phyloP scores from a whole-genome alignment of 805 yeast species.

The Ogataea nitratoaversa region DNA sequence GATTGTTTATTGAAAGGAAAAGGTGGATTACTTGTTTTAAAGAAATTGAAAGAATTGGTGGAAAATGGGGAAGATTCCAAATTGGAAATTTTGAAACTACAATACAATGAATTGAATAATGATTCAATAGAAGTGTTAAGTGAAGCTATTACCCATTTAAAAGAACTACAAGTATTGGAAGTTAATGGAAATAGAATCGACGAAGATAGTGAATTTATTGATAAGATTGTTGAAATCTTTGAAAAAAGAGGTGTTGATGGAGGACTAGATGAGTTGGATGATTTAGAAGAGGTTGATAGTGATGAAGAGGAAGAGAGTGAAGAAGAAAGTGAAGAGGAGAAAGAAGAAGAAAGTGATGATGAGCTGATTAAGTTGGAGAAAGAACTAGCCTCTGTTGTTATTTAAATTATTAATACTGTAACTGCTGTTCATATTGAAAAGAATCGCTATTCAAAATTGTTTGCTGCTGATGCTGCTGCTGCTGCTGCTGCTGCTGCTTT shows the following conservation, averaged over 20 bases:
- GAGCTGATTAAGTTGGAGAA: slow-evolving; percentile 43
- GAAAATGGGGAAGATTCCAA: slow-evolving; percentile 35
- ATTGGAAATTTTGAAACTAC: slow-evolving; percentile 64
- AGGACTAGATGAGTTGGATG: slow-evolving; percentile 89
- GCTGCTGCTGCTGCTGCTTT: no score
- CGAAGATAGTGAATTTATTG: slow-evolving; percentile 76
- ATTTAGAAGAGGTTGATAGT: slow-evolving; percentile 78
- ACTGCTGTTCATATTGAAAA: not conserved
- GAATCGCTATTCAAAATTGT: no score
- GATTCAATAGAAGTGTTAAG: slow-evolving; percentile 58
- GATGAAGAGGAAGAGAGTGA: slow-evolving; percentile 67
- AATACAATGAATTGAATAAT: slow-evolving; percentile 81
- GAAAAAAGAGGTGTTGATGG: slow-evolving; percentile 73
- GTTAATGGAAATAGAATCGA: slow-evolving; percentile 91
- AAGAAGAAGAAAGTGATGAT: slow-evolving; percentile 49
- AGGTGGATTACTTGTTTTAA: slow-evolving; percentile 63
- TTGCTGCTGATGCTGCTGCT: no score
- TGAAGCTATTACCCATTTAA: slow-evolving; percentile 51
- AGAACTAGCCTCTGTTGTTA: slow-evolving; percentile 41
- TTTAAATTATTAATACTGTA: no score
- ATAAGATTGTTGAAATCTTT: slow-evolving; percentile 56
- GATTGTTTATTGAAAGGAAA: slow-evolving; percentile 81
- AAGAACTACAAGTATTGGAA: slow-evolving; percentile 63
- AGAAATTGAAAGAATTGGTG: no score
- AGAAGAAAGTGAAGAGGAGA: slow-evolving; percentile 50